These are phyloP conservation scores for Hygrophoropsis aurantiaca DNA, from an alignment of 768 basidiomycete genomes.

Conservation along the genomic window DNA sequence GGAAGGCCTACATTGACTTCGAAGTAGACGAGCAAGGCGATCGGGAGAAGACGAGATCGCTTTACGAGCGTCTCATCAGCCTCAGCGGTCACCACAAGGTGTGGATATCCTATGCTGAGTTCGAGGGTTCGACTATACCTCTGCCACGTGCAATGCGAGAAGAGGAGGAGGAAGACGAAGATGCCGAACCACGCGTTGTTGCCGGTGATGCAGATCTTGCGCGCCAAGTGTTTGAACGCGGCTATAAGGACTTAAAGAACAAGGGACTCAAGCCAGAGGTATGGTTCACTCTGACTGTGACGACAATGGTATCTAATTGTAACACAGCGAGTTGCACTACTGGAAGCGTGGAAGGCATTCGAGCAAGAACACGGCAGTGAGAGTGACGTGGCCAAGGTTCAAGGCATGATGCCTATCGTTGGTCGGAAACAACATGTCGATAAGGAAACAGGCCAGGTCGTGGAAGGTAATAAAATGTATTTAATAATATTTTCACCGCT, in stretches of 20 bases:
- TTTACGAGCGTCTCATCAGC: conserved; percentile 86
- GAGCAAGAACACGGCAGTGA: conserved; percentile 78
- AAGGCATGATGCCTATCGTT: conserved; percentile 91
- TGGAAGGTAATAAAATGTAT: conserved; percentile 63
- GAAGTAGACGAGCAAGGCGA: conserved; percentile 90
- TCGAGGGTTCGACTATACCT: conserved; percentile 80
- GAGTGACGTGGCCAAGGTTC: conserved; percentile 77
- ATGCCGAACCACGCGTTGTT: conserved; percentile 51
- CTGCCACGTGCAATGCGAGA: conserved; percentile 63
- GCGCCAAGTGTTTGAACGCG: conserved; percentile 79
- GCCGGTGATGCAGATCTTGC: conserved; percentile 73
- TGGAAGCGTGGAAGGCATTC: conserved; percentile 95
- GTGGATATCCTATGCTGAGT: conserved; percentile 93
- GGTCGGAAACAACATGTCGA: conserved; percentile 83
- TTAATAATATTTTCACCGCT: neutral
- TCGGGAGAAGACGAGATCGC: conserved; percentile 72
- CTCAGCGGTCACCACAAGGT: conserved; percentile 95
- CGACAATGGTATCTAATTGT: conserved; percentile 5
- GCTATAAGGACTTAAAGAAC: conserved; percentile 82
- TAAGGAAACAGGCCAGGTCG: conserved; percentile 78
- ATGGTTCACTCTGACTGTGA: conserved; percentile 21
- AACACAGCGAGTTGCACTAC: conserved; percentile 86
- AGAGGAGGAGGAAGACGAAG: conserved; percentile 65
- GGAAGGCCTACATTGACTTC: conserved; percentile 97
- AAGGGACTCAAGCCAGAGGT: conserved; percentile 89